Base-by-base conservation (phyloP, 176 grass and related monocot genomes). In the Aegilops longissima region DNA sequence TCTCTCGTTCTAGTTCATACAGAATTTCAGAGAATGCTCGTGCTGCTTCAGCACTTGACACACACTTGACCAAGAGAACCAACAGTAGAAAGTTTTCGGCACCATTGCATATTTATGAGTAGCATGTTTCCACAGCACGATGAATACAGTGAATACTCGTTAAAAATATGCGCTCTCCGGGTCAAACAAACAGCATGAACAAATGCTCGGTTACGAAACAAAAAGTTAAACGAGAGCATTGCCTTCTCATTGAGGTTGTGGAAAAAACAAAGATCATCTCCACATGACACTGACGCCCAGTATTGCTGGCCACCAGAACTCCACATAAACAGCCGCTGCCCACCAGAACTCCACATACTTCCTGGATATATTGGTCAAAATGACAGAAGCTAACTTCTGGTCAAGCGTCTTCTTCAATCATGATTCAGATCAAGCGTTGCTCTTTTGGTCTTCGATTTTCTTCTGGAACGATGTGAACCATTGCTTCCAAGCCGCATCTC, bases 401-500 rank as follows among this genome's bases (percentile, higher is more conserved):
- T 54, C 51, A 54, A 54, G 51, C 51, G 2, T 54, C 3, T 66
- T 76, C 62, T n/a, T 21, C 14, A 73, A 83, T 61, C 80, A 79
- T 80, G 61, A 66, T 21, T 40, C 25, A 47, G 61, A 90, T 90
- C 87, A 89, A 56, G 79, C 82, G 30, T 89, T 58, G 47, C 86
- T 64, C 80, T 95, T 91, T 62, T 87, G 88, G 61, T 88, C 87
- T 84, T 97, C 87, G 3, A 95, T 84, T 70, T 79, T 82, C 51
- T 83, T 83, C 58, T 78, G 65, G 81, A 95, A 70, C 1, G 89
- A 93, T 8, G 87, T 78, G 87, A 96, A 94, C 92, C 94, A 94
- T 31, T 71, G 82, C 85, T 98, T 98, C 97, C 97, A 98, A 27
- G 88, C 66, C 11, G 97, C 97, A 56, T 96, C 91, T 9, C 97